These are phyloP conservation scores for Arthroderma sp. DNA, from an alignment of 2,329 filamentous ascomycete species.

Conservation along the genomic window DNA sequence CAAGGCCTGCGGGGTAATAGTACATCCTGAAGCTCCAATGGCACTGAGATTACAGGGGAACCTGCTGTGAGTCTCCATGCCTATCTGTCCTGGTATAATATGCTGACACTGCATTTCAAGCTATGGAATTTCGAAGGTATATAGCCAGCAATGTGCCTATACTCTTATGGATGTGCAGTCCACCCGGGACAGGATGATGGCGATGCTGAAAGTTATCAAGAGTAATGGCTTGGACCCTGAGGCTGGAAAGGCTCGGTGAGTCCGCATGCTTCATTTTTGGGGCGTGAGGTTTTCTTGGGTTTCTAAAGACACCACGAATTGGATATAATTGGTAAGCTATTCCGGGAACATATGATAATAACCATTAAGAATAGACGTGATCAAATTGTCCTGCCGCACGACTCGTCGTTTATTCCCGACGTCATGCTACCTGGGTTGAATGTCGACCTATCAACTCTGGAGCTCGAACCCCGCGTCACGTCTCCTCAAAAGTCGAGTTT, in stretches of 20 bases:
- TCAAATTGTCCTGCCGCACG: constrained; percentile 66
- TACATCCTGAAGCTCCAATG: constrained; percentile 71
- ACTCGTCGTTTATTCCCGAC: constrained; percentile 65
- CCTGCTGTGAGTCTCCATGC: constrained; percentile 48
- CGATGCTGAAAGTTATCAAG: constrained; percentile 47
- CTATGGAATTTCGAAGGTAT: constrained; percentile 49
- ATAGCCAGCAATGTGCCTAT: constrained; percentile 75
- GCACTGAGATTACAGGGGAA: constrained; percentile 82
- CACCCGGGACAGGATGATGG: constrained; percentile 58
- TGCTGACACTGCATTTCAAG: constrained; percentile 2
- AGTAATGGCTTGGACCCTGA: constrained; percentile 53
- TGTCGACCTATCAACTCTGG: constrained; percentile 37
- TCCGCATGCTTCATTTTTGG: constrained; percentile 4
- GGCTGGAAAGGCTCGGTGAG: constrained; percentile 59
- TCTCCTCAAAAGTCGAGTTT: constrained; percentile 21
- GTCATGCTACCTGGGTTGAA: constrained; percentile 48
- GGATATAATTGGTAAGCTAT: not conserved
- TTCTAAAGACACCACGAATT: not conserved
- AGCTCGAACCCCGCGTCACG: constrained; percentile 22
- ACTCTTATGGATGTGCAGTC: constrained; percentile 68
- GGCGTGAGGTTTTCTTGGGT: not conserved
- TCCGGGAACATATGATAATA: not conserved
- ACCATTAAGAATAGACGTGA: constrained; percentile 44
- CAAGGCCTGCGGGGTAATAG: constrained; percentile 80
- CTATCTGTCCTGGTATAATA: constrained; percentile 9